phyloP scores from a whole-genome alignment of 164 flowering plant species.

The Protea cynaroides region DNA sequence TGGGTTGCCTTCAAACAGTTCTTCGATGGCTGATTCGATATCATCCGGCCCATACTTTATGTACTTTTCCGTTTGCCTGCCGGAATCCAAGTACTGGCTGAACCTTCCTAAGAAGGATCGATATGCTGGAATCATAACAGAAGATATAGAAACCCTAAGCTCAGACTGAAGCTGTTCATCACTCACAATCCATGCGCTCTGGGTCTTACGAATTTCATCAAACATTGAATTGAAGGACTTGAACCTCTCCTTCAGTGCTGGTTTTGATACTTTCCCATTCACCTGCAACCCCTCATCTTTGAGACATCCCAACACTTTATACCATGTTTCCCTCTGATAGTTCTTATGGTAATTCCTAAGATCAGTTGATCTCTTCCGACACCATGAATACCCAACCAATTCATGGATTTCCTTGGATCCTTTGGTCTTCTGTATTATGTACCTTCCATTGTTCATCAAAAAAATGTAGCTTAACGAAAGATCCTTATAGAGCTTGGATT shows the following conservation, averaged over 20 bases:
- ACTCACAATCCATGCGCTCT: slow-evolving; percentile 76
- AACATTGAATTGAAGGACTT: slow-evolving; percentile 63
- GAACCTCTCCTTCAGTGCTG: slow-evolving; percentile 70
- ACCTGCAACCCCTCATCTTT: slow-evolving; percentile 55
- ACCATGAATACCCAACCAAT: slow-evolving; percentile 60
- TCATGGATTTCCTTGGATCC: slow-evolving; percentile 51
- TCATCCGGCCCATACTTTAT: slow-evolving; percentile 86
- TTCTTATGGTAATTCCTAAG: slow-evolving; percentile 70
- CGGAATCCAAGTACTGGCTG: slow-evolving; percentile 49
- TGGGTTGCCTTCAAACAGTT: slow-evolving; percentile 70
- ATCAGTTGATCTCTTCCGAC: slow-evolving; percentile 49
- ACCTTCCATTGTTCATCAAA: slow-evolving; percentile 88
- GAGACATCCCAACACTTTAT: slow-evolving; percentile 43
- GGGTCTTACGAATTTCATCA: slow-evolving; percentile 80
- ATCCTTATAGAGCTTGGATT: slow-evolving; percentile 70
- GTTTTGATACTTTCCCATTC: slow-evolving; percentile 53
- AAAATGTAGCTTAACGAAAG: slow-evolving; percentile 54
- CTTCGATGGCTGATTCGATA: slow-evolving; percentile 67
- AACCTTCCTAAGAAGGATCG: slow-evolving; percentile 78
- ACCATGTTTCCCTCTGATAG: slow-evolving; percentile 84
- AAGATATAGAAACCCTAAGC: slow-evolving; percentile 70
- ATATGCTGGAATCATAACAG: slow-evolving; percentile 83
- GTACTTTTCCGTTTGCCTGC: slow-evolving; percentile 69
- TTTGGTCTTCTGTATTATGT: slow-evolving; percentile 74
- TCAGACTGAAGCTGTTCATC: slow-evolving; percentile 89